A percentile compares a stretch with the other conserved stretches of the same genome.
Conservation (phyloP, 1,139 yeast species). For the Suhomyces maxii region DNA sequence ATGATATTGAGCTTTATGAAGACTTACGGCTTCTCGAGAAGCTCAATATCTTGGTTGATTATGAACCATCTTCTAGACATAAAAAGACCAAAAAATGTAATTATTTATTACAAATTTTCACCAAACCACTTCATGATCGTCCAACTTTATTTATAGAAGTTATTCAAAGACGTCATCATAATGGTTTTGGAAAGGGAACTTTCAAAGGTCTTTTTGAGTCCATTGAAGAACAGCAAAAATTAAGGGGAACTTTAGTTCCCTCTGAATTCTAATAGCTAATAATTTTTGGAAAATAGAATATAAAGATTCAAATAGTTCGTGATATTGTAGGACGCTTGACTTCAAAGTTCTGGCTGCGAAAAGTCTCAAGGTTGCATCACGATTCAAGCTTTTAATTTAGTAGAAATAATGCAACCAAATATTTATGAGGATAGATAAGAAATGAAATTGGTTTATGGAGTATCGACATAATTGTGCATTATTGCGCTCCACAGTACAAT, state of each 20-base stretch:
- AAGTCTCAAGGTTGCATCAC: too few relatives aligned
- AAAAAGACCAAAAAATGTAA: slow-evolving; percentile 41
- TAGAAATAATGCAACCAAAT: too few relatives aligned
- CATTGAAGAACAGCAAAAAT: slow-evolving; percentile 62
- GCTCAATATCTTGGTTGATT: slow-evolving; percentile 67
- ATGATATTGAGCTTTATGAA: slow-evolving; percentile 46
- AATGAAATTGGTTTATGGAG: too few relatives aligned
- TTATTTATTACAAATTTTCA: slow-evolving; percentile 74
- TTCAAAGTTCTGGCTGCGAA: too few relatives aligned
- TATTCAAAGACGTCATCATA: slow-evolving; percentile 74
- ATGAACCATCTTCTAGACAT: slow-evolving; percentile 51
- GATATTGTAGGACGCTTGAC: background rate
- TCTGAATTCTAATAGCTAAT: background rate
- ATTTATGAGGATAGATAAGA: too few relatives aligned
- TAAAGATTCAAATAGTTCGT: background rate
- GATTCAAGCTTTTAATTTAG: too few relatives aligned
- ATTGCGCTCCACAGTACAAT: too few relatives aligned
- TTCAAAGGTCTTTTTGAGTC: slow-evolving; percentile 79
- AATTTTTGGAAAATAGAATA: background rate
- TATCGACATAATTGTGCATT: too few relatives aligned
- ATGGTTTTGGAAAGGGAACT: slow-evolving; percentile 88
- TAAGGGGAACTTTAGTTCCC: slow-evolving; percentile 47
- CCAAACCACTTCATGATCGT: slow-evolving; percentile 72
- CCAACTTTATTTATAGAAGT: slow-evolving; percentile 82
- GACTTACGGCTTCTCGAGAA: slow-evolving; percentile 39